Evolutionary conservation across 257 asterid species (phyloP), one percentile per base, ranked within the genome.

Genomic region (Misopates orontium): DNA sequence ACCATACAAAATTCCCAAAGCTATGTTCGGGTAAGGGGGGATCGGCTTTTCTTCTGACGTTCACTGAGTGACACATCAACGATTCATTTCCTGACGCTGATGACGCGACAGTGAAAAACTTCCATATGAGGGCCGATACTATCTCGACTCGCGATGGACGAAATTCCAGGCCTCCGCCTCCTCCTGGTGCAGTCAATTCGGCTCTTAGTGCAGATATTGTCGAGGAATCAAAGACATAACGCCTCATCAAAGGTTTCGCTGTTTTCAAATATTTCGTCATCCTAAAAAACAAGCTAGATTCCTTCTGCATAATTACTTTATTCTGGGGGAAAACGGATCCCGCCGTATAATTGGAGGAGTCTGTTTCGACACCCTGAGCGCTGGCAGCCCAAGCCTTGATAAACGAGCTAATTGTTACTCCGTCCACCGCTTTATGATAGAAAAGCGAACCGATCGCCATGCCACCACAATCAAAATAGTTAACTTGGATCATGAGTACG

Each of bases 1-100:
- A 71, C 80, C 84, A 76, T 11, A 66, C 73, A 41, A 60, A 68
- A 44, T 79, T 82, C 19, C 87, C 84, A 66, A 82, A 82, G 60
- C 73, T 49, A 28, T 60, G 25, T 1, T 82, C 82, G 0, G 76
- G 65, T 0, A 78, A 56, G 0, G 72, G 67, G 4, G 80, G 73
- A 12, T 78, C 70, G 8, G 79, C 39, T 45, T 71, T 78, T 23
- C 80, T 52, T 40, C 87, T 64, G 78, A 82, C 67, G 84, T 75
- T 78, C 41, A 78, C 84, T 78, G 87, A 1, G 70, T 78, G 19
- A 75, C 69, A 15, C 70, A 8, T 0, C 11, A 68, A 5, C 0
- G 82, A 73, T 9, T 24, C 8, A 8, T 64, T 11, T 11, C 0
- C 8, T 0, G 8, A 23, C 1, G n/a, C 36, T n/a, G 67, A 73